These are phyloP conservation scores for Boletus huronensis DNA, from an alignment of 768 basidiomycete species.

Conservation along the genomic window DNA sequence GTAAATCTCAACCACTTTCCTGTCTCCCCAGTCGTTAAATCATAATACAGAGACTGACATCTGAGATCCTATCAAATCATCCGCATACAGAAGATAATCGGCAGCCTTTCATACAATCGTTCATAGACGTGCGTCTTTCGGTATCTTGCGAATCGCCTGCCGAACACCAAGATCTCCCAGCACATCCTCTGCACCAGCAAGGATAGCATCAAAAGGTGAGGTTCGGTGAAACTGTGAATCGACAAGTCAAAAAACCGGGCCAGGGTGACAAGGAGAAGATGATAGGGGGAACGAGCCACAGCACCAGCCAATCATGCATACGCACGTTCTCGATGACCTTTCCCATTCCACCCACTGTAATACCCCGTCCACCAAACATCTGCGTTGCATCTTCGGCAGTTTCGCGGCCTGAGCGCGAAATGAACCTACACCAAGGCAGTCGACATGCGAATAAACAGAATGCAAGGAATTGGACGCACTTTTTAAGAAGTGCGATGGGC, in stretches of 20 bases:
- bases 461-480: conserved; percentile 43
- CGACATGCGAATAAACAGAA: background rate
- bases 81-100: background rate
- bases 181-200: conserved; percentile 78
- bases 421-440: conserved; percentile 44
- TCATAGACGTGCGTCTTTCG: conserved; percentile 32
- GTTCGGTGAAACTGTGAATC: conserved; percentile 68
- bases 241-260: background rate
- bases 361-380: conserved; percentile 85
- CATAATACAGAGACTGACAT: background rate
- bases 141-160: conserved; percentile 71
- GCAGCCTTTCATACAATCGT: background rate
- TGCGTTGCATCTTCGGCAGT: conserved; percentile 70
- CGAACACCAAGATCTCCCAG: conserved; percentile 71
- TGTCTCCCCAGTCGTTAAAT: no score
- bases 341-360: conserved; percentile 88
- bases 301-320: conserved; percentile 2
- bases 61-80: background rate
- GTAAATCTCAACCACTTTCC: no score
- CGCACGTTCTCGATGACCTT: conserved; percentile 76
- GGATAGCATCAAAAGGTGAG: conserved; percentile 79
- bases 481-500: conserved; percentile 83
- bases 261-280: background rate
- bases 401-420: conserved; percentile 52
- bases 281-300: no score